phyloP scores from a whole-genome alignment of 2,329 filamentous ascomycete genomes.

The Lachnellula subtilissima region DNA sequence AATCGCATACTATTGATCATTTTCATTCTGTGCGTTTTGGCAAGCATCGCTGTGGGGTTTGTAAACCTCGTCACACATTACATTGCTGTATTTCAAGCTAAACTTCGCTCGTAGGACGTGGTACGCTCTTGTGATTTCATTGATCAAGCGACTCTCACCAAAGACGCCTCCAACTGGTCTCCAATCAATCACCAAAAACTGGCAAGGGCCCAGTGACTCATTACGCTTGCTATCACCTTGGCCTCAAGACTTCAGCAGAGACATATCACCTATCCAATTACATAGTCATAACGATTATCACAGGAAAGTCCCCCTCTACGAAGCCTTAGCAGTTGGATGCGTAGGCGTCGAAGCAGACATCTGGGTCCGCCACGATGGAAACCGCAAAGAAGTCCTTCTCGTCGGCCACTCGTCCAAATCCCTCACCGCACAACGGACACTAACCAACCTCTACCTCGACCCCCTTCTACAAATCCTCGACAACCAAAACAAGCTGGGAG shows the following conservation, averaged over 20 bases:
- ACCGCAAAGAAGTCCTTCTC: slow-evolving; percentile 35
- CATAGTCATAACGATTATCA: slow-evolving; percentile 57
- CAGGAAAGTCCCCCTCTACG: slow-evolving; percentile 40
- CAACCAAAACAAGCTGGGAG: slow-evolving; percentile 41
- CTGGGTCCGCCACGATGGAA: slow-evolving; percentile 50
- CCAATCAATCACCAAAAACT: slow-evolving; percentile 6
- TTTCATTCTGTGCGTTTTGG: neutral
- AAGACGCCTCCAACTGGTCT: slow-evolving; percentile 6
- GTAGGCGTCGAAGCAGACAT: slow-evolving; percentile 55
- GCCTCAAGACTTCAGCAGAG: slow-evolving; percentile 9
- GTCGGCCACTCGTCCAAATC: slow-evolving; percentile 52
- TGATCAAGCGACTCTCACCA: slow-evolving; percentile 9
- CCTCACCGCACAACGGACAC: slow-evolving; percentile 48
- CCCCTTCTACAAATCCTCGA: slow-evolving; percentile 52
- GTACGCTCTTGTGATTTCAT: slow-evolving; percentile 7
- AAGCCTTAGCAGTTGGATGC: slow-evolving; percentile 52
- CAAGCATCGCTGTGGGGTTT: neutral
- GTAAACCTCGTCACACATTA: neutral
- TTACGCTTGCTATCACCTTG: slow-evolving; percentile 6
- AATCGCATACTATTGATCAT: neutral
- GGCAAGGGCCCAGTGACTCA: slow-evolving; percentile 6
- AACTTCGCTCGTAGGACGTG: slow-evolving; percentile 5
- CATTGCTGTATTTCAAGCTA: neutral
- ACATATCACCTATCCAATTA: slow-evolving; percentile 6
- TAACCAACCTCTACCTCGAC: slow-evolving; percentile 53